Evolutionary conservation across 106 monocot genomes (phyloP).

Genomic region (Acanthochlamys bracteata): DNA sequence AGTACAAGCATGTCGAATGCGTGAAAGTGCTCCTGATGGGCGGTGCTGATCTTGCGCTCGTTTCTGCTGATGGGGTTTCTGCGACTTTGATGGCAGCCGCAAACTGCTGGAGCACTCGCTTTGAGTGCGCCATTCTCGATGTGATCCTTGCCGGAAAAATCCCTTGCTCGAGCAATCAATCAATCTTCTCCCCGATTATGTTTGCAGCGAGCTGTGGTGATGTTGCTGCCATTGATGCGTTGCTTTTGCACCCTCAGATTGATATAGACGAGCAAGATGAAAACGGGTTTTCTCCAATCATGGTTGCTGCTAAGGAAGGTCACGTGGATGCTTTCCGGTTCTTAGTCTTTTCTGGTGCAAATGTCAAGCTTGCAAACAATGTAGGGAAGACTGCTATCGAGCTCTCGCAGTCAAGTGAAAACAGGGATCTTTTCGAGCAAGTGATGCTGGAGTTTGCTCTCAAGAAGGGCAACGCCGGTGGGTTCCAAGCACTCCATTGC

Average conservation of each 20-base stretch:
- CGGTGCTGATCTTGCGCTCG: slow-evolving; percentile 31
- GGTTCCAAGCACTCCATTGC: slow-evolving; percentile 29
- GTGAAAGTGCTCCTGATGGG: slow-evolving; percentile 17
- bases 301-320: slow-evolving; percentile 27
- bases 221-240: slow-evolving; percentile 12
- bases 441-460: slow-evolving; percentile 39
- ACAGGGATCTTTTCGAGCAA: slow-evolving; percentile 25
- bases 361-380: slow-evolving; percentile 22
- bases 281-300: slow-evolving; percentile 22
- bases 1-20: slow-evolving; percentile 19
- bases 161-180: slow-evolving; percentile 9
- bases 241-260: slow-evolving; percentile 2
- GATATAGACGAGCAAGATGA: slow-evolving; percentile 25
- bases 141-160: slow-evolving; percentile 17
- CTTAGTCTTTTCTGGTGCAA: slow-evolving; percentile 23
- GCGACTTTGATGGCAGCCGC: slow-evolving; percentile 11
- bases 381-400: slow-evolving; percentile 25
- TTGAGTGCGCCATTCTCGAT: slow-evolving; percentile 17
- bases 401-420: slow-evolving; percentile 13
- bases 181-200: slow-evolving; percentile 25
- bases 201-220: slow-evolving; percentile 20
- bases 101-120: slow-evolving; percentile 16
- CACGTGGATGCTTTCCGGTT: slow-evolving; percentile 32
- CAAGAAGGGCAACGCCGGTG: slow-evolving; percentile 17
- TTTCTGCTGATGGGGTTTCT: slow-evolving; percentile 6